Conservation (phyloP, 1,284 basidiomycete species). For the Bjerkandera adusta region DNA sequence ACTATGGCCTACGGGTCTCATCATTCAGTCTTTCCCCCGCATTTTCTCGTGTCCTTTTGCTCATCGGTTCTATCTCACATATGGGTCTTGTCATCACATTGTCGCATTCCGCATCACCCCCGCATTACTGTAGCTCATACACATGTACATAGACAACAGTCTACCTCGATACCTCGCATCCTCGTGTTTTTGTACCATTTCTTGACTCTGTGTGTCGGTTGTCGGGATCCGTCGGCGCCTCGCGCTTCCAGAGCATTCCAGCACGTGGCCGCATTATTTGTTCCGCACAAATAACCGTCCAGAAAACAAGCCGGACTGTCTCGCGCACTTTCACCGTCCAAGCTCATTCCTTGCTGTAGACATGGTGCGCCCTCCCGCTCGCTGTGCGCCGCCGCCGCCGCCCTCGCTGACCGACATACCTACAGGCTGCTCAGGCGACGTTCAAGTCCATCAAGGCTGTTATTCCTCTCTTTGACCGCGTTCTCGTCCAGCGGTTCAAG, state of each 20-base stretch:
- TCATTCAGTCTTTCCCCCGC: slow-evolving; percentile 6
- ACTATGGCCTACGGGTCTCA: not conserved
- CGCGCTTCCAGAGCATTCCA: slow-evolving; percentile 25
- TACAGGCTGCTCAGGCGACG: slow-evolving; percentile 73
- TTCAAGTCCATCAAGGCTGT: slow-evolving; percentile 95
- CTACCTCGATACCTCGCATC: slow-evolving; percentile 23
- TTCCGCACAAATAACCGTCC: slow-evolving; percentile 26
- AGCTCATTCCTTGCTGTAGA: slow-evolving; percentile 8
- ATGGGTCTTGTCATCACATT: slow-evolving; percentile 6
- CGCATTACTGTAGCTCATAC: slow-evolving; percentile 25
- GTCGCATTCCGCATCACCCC: slow-evolving; percentile 5
- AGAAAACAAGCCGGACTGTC: slow-evolving; percentile 23
- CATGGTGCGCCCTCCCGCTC: slow-evolving; percentile 16
- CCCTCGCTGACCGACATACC: not conserved
- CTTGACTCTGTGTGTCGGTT: not conserved
- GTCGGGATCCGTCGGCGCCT: not conserved
- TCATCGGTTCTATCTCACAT: slow-evolving; percentile 3
- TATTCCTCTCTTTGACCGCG: slow-evolving; percentile 92
- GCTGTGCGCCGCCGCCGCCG: not conserved
- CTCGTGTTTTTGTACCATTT: slow-evolving; percentile 1
- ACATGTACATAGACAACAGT: slow-evolving; percentile 23
- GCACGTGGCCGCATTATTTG: slow-evolving; percentile 27
- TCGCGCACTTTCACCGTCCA: slow-evolving; percentile 8
- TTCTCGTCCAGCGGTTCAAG: slow-evolving; percentile 97
- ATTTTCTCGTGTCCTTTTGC: slow-evolving; percentile 9